These are phyloP conservation scores for Monosporascus sp. DNA, from an alignment of 2,329 filamentous ascomycete species.

Conservation along the genomic window DNA sequence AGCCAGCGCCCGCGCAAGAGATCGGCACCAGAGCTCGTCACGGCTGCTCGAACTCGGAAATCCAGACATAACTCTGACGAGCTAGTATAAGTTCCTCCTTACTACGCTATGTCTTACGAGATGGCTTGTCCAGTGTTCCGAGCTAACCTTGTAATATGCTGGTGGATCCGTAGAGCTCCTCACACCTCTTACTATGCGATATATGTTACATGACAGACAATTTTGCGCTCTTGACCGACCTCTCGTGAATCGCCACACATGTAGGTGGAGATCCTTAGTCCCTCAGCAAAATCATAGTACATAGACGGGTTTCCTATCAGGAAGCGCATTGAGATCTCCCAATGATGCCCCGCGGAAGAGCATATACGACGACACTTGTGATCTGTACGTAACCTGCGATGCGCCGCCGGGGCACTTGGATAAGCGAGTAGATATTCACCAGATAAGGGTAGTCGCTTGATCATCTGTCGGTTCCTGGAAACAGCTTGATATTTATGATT, in stretches of 20 bases:
- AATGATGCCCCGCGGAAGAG: background rate
- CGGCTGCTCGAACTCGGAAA: constrained; percentile 10
- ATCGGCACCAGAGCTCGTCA: constrained; percentile 18
- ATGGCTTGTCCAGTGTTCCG: background rate
- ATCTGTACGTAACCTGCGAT: background rate
- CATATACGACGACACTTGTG: background rate
- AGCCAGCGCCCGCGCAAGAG: background rate
- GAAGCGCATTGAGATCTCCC: background rate
- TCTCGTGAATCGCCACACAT: background rate
- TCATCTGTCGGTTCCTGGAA: constrained; percentile 2
- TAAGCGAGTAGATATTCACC: background rate
- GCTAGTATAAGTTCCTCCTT: no score
- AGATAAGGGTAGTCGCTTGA: constrained; percentile 1
- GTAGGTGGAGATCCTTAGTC: background rate
- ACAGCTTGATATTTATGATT: constrained; percentile 3
- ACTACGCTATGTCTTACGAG: background rate
- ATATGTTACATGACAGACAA: background rate
- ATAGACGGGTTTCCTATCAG: background rate
- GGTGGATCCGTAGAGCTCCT: background rate
- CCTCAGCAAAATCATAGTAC: background rate
- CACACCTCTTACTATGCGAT: background rate
- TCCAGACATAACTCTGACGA: constrained; percentile 5
- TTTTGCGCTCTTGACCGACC: background rate
- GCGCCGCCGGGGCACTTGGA: background rate
- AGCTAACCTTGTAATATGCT: background rate